Evolutionary conservation across 371 early-diverging fungal species (phyloP).

Genomic region (Apophysomyces variabilis): DNA sequence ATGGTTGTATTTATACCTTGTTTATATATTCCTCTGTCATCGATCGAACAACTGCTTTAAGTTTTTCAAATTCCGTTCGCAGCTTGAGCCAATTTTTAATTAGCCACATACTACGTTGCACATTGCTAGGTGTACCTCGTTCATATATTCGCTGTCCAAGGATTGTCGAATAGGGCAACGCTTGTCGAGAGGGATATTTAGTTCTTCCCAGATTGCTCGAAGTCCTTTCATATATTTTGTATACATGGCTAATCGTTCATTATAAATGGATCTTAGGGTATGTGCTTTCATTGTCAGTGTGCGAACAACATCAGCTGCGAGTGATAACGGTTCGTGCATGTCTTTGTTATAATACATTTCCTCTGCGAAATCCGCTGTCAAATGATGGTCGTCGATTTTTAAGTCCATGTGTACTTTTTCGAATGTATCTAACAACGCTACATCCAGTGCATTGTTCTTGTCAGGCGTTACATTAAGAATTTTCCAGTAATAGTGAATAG

Average conservation of each 20-base stretch:
- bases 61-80: conserved; percentile 22
- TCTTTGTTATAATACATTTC: conserved; percentile 11
- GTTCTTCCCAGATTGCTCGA: conserved; percentile 24
- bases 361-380: not conserved
- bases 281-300: conserved; percentile 10
- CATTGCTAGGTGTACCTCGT: conserved; percentile 19
- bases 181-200: conserved; percentile 16
- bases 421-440: conserved; percentile 14
- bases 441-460: conserved; percentile 15
- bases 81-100: conserved; percentile 15
- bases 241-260: conserved; percentile 17
- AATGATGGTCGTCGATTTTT: conserved; percentile 11
- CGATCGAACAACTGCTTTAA: conserved; percentile 36
- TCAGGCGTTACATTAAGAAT: conserved; percentile 16
- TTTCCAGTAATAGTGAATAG: conserved; percentile 31
- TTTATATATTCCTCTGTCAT: conserved; percentile 46
- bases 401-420: not conserved
- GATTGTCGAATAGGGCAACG: conserved; percentile 20
- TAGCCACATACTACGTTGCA: not conserved
- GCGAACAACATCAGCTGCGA: conserved; percentile 4
- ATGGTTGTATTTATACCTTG: conserved; percentile 24
- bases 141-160: conserved; percentile 15
- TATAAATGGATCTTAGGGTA: conserved; percentile 12
- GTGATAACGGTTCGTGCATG: conserved; percentile 9
- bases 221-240: conserved; percentile 26